Evolutionary conservation across 2,329 filamentous ascomycete genomes (phyloP).

Genomic region (Colletotrichum limetticola): DNA sequence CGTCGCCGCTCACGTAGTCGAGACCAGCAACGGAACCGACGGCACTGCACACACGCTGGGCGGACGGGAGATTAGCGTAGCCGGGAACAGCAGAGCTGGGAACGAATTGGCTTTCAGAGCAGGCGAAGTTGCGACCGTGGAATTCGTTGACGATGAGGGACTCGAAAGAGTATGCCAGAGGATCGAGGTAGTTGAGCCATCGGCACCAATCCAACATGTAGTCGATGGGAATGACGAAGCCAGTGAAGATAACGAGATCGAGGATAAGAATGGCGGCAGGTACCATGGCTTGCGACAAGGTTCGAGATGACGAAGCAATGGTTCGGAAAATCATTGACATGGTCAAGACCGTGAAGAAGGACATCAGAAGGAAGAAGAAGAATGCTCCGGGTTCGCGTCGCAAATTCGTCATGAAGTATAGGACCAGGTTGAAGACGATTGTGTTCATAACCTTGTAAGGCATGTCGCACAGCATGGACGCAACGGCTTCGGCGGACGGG

Average conservation of each 20-base stretch:
- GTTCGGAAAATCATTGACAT: conserved; percentile 92
- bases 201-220: conserved; percentile 85
- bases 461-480: conserved; percentile 87
- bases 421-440: conserved; percentile 79
- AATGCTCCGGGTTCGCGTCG: conserved; percentile 79
- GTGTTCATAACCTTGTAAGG: conserved; percentile 84
- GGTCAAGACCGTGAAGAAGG: conserved; percentile 76
- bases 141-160: conserved; percentile 88
- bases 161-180: conserved; percentile 84
- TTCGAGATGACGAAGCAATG: conserved; percentile 80
- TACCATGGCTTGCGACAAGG: conserved; percentile 72
- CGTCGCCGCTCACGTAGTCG: conserved; percentile 64
- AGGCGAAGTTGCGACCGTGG: conserved; percentile 67
- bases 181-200: conserved; percentile 87
- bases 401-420: conserved; percentile 91
- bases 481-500: conserved; percentile 86
- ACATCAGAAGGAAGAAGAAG: conserved; percentile 87
- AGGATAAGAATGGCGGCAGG: conserved; percentile 71
- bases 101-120: conserved; percentile 52
- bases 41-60: conserved; percentile 66
- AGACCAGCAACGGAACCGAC: conserved; percentile 68
- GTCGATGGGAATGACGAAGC: conserved; percentile 71
- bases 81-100: conserved; percentile 45
- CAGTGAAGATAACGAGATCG: conserved; percentile 76
- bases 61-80: conserved; percentile 48